These are phyloP conservation scores for Seminavis robusta DNA, from an alignment of 108 stramenopile genomes.

Conservation along the genomic window DNA sequence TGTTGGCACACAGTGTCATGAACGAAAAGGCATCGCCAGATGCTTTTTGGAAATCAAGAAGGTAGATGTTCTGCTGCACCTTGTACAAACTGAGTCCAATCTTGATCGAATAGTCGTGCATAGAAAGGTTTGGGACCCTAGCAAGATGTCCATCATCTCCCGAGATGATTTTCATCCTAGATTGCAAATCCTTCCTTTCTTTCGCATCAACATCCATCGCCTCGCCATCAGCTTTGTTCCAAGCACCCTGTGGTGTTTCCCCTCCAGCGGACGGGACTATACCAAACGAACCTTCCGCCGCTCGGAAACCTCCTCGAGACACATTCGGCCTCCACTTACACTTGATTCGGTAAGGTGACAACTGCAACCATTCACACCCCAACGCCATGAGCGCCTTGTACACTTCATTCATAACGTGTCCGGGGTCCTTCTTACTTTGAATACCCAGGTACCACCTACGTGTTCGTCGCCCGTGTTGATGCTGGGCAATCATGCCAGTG, in stretches of 20 bases:
- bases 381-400: slow-evolving; percentile 95
- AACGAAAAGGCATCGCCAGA: slow-evolving; percentile 98
- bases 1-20: slow-evolving; percentile 96
- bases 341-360: slow-evolving; percentile 92
- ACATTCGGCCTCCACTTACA: slow-evolving; percentile 94
- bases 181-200: slow-evolving; percentile 20
- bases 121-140: slow-evolving; percentile 75
- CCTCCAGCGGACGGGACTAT: slow-evolving; percentile 61
- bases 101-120: slow-evolving; percentile 85
- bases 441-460: slow-evolving; percentile 98
- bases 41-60: slow-evolving; percentile 96
- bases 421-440: slow-evolving; percentile 99
- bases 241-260: slow-evolving; percentile 38
- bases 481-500: slow-evolving; percentile 89
- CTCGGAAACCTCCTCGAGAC: slow-evolving; percentile 14
- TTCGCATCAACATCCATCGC: slow-evolving; percentile 9
- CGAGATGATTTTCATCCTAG: slow-evolving; percentile 63
- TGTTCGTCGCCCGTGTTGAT: slow-evolving; percentile 84
- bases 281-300: not conserved
- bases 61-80: slow-evolving; percentile 97
- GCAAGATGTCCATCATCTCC: slow-evolving; percentile 53
- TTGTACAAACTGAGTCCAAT: slow-evolving; percentile 96
- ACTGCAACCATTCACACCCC: slow-evolving; percentile 93
- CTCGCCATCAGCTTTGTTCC: not conserved
- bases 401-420: slow-evolving; percentile 99